Evolutionary conservation across 2,329 filamentous ascomycete species (phyloP), one percentile per base, ranked within the genome.

Genomic region (Alternaria brassicae): DNA sequence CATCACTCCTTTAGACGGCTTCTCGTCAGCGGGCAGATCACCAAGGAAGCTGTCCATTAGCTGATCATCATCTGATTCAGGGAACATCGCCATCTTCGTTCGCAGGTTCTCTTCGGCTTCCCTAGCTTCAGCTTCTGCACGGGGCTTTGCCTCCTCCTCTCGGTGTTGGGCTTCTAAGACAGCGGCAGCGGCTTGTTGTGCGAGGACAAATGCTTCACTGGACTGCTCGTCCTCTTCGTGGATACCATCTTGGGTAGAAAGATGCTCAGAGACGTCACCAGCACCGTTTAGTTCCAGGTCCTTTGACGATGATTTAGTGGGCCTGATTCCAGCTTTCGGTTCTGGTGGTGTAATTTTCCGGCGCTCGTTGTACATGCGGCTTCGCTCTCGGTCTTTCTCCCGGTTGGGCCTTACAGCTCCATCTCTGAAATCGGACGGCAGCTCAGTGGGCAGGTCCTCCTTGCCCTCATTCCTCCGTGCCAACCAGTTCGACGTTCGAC

Each of bases 351-450:
- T 71, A 0, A 66, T 70, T 55, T 69, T 71, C 37, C 67, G 61
- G 41, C 68, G 69, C 56, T 73, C 66, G 8, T 71, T 61, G 19
- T 68, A 62, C 47, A 64, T 58, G 3, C 65, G 60, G 12, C 67
- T 64, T 6, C 68, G 67, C 34, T 74, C 65, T 17, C 60, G 62
- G 9, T 68, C 69, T 36, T 61, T 70, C 41, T 73, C 67, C 51
- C 78, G 65, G 61, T 67, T 58, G 3, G 71, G 67, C 44, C 72
- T 70, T 27, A 72, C 50, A 56, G 66, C 44, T 13, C 79, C 72
- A 34, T 81, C 79, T 41, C 74, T 75, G 59, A 78, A 80, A 47
- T 81, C 69, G 6, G 74, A 65, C 2, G 81, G 81, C 0, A 83
- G 70, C 58, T 81, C 78, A 5, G 79, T 78, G 3, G 79, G 80